phyloP scores from a whole-genome alignment of 306 rosid species.

The Castanea sativa region DNA sequence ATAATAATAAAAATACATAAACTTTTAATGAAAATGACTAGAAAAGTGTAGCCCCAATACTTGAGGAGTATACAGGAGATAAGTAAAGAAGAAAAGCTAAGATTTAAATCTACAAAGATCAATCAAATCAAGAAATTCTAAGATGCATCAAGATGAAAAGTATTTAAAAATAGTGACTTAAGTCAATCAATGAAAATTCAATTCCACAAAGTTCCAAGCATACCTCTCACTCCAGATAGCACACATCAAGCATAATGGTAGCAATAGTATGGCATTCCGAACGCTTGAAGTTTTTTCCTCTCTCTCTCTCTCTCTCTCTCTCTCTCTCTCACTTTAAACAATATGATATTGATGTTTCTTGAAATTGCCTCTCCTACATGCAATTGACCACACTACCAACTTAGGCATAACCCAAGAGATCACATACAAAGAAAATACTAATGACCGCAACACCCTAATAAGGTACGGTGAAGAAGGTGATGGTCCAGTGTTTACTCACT shows the following conservation, averaged over 20 bases:
- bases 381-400: background rate
- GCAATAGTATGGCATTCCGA: background rate
- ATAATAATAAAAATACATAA: too few relatives aligned
- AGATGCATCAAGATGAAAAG: too few relatives aligned
- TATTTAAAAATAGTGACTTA: too few relatives aligned
- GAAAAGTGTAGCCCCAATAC: too few relatives aligned
- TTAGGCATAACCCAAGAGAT: background rate
- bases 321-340: background rate
- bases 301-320: background rate
- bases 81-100: too few relatives aligned
- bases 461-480: background rate
- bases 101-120: too few relatives aligned
- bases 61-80: too few relatives aligned
- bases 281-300: background rate
- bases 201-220: background rate
- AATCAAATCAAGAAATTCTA: too few relatives aligned
- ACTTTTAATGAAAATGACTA: too few relatives aligned
- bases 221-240: background rate
- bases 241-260: background rate
- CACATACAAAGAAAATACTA: background rate
- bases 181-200: background rate
- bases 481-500: background rate
- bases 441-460: background rate
- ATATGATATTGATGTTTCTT: background rate
- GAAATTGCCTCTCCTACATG: background rate